A percentile compares a stretch with the other conserved stretches of the same genome.
phyloP scores from a whole-genome alignment of 768 basidiomycete species.

The Coprinopsis strossmayeri region DNA sequence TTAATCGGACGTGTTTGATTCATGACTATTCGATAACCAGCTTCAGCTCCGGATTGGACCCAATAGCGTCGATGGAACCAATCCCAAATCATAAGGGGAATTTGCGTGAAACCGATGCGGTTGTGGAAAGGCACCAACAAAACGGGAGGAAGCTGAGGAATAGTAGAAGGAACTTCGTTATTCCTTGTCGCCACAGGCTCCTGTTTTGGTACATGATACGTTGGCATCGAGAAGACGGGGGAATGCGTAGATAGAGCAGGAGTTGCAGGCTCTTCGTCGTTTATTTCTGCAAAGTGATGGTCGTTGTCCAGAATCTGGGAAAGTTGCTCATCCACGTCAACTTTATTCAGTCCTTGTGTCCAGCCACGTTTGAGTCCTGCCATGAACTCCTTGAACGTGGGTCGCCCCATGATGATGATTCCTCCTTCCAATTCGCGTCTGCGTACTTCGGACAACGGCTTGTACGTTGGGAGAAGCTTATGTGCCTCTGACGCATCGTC shows the following conservation, averaged over 20 bases:
- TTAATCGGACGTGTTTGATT: constrained; percentile 55
- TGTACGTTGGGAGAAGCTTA: constrained; percentile 46
- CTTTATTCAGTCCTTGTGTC: constrained; percentile 61
- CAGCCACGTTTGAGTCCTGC: constrained; percentile 81
- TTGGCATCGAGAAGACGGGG: constrained; percentile 3
- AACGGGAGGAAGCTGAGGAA: constrained; percentile 76
- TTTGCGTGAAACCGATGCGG: constrained; percentile 73
- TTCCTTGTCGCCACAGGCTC: constrained; percentile 40
- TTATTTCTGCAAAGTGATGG: constrained; percentile 69
- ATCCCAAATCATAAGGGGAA: constrained; percentile 86
- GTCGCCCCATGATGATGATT: constrained; percentile 77
- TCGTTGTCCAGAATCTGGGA: constrained; percentile 63
- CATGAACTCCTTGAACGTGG: constrained; percentile 94
- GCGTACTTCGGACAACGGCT: constrained; percentile 43
- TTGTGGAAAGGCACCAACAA: constrained; percentile 70
- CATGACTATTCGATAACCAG: constrained; percentile 69
- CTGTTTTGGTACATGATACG: constrained; percentile 12
- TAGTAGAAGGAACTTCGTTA: constrained; percentile 14
- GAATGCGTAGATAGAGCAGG: not conserved
- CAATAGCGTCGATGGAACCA: constrained; percentile 87
- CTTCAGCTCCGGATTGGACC: constrained; percentile 76
- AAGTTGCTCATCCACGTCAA: constrained; percentile 69
- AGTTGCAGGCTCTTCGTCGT: constrained; percentile 19
- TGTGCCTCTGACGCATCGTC: constrained; percentile 39
- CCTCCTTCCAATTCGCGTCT: constrained; percentile 74